Base-by-base conservation (phyloP, 2,329 filamentous ascomycete species). In the Scedosporium boydii region DNA sequence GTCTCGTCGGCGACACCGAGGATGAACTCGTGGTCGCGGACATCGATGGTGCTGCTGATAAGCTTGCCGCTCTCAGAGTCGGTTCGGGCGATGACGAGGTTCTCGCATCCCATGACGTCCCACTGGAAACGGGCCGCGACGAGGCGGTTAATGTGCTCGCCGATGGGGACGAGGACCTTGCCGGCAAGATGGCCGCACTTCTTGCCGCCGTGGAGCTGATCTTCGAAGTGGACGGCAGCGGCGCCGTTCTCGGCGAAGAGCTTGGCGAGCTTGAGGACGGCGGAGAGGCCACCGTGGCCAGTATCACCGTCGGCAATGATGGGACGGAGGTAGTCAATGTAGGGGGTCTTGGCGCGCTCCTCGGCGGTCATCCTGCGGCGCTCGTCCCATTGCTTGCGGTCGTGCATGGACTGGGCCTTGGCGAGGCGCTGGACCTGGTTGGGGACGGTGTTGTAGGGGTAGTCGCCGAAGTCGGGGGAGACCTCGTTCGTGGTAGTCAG, bases 221-320 rank as follows among this genome's bases (percentile, higher is more conserved):
- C 95, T 75, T 99, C 95, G 65, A 99, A 96, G 75, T 99, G 95
- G 2, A 99, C 95, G 7, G 89, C 95, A 0, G 95, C 95, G 1
- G 95, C 95, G 61, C 95, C 95, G 68, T 96, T 96, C 77, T 99
- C 95, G 18, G 95, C 95, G 69, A 99, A 99, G 6, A 98, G 85
- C 78, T 98, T 99, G 48, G 95, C 93, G 21, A 99, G 84, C 80
- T 99, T 99, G 67, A 98, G 82, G 2, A 99, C 93, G 0, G 95
- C 90, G 1, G 91, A 93, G 44, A 98, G 80, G 12, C 95, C 95
- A 62, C 95, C 95, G 72, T 98, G 95, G 26, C 91, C 95, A 10
- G 93, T 98, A 74, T 99, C 95, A 63, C 95, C 95, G 71, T 99
- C 95, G 57, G 95, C 95, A 64, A 99, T 85, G 68, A 99, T 99